Evolutionary conservation across 169 alveolate species (phyloP), one percentile per base, ranked within the genome.

Genomic region (Neospora caninum): DNA sequence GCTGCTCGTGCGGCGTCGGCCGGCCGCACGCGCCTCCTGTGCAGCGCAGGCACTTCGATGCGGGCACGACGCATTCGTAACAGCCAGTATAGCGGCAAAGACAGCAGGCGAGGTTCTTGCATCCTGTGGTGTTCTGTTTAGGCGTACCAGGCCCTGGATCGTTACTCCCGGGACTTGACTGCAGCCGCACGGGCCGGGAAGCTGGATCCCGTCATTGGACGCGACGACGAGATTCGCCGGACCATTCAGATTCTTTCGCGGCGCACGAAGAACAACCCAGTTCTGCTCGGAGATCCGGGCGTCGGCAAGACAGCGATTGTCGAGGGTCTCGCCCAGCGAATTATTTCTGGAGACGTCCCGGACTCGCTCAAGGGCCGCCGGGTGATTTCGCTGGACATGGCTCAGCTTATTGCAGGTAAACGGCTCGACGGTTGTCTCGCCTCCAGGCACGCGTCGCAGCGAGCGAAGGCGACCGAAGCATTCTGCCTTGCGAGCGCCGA

Each of bases 261-360:
- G 82, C 82, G 98, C 34, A 97, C 99, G 4, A 97, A 97, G 97
- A 97, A 97, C 95, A 97, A 97, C 80, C 99, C 99, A 27, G 96
- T 97, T 10, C 93, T 97, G 58, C 94, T 97, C 42, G 98, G 98
- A 0, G 99, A 97, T 80, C 99, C 98, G 0, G 98, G 98, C 20
- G 99, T 98, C 31, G 99, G 99, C 20, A 97, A 97, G 88, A 97
- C 99, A 25, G 99, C 99, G 43, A 96, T 97, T 31, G 99, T 96
- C 20, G 99, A 97, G 93, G 99, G 99, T 0, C 91, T 97, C 86
- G 99, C 99, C 29, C 97, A 96, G 84, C 95, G 98, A 45, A 97
- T 97, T 38, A 97, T 97, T 16, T 96, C 98, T 39, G 98, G 98
- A 34, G 98, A 97, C 82, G 98, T 97, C 29, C 98, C 98, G 0